phyloP scores from a whole-genome alignment of 768 basidiomycete genomes.

The Serendipita vermifera region DNA sequence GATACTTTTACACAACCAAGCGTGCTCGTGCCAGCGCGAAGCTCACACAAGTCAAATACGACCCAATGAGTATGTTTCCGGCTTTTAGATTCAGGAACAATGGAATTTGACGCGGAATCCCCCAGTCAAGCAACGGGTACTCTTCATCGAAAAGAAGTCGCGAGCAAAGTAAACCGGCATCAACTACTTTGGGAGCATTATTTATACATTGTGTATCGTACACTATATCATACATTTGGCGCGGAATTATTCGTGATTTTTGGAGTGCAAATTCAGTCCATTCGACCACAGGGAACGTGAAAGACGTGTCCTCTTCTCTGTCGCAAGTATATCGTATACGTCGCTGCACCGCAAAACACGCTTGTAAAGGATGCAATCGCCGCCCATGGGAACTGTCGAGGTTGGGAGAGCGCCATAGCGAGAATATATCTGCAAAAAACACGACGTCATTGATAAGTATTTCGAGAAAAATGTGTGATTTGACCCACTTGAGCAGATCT shows the following conservation, averaged over 20 bases:
- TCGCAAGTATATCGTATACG: slow-evolving; percentile 14
- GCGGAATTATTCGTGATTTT: too few species aligned
- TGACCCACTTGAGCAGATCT: slow-evolving; percentile 18
- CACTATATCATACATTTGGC: too few species aligned
- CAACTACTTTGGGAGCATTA: too few species aligned
- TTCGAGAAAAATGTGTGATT: neutral
- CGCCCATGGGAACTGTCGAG: slow-evolving; percentile 25
- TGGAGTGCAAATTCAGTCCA: too few species aligned
- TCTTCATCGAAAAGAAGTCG: slow-evolving; percentile 60
- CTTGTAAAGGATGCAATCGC: slow-evolving; percentile 26
- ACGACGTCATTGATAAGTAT: slow-evolving; percentile 15
- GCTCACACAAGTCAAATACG: slow-evolving; percentile 84
- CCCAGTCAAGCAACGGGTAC: slow-evolving; percentile 53
- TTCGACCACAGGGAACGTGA: too few species aligned
- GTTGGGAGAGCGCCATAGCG: slow-evolving; percentile 26
- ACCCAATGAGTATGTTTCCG: slow-evolving; percentile 58
- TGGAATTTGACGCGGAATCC: neutral
- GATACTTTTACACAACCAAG: slow-evolving; percentile 80
- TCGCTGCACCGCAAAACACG: slow-evolving; percentile 21
- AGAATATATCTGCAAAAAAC: slow-evolving; percentile 23
- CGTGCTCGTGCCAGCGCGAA: slow-evolving; percentile 62
- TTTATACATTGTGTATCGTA: too few species aligned
- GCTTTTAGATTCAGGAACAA: neutral
- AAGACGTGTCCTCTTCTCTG: slow-evolving; percentile 20
- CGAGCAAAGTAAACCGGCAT: slow-evolving; percentile 4